Evolutionary conservation across 306 rosid species (phyloP).

Genomic region (Leucaena leucocephala): DNA sequence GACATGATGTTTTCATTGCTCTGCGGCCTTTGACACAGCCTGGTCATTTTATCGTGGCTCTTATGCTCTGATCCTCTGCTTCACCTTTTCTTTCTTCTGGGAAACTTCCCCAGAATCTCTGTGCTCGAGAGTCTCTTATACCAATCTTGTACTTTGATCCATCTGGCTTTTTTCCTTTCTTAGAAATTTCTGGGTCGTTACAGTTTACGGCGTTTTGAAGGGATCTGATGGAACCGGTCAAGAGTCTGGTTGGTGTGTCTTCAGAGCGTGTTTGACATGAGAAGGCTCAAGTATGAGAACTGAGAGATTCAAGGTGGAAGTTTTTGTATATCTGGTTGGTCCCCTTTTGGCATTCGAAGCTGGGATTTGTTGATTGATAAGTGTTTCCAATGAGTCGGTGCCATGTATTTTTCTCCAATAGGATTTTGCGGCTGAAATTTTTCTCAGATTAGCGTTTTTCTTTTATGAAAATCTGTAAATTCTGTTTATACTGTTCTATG

Average conservation of each 20-base stretch:
- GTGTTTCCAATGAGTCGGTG: neutral
- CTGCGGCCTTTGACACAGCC: neutral
- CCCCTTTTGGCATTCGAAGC: neutral
- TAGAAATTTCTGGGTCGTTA: slow-evolving; percentile 13
- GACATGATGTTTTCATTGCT: neutral
- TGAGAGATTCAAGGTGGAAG: neutral
- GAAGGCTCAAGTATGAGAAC: neutral
- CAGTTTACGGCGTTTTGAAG: slow-evolving; percentile 27
- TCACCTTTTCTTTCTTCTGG: neutral
- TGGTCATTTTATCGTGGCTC: slow-evolving; percentile 18
- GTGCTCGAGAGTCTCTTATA: neutral
- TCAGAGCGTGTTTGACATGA: neutral
- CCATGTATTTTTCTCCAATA: slow-evolving; percentile 17
- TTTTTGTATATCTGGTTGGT: neutral
- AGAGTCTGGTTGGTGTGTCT: neutral
- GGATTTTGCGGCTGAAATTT: slow-evolving; percentile 27
- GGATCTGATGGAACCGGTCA: slow-evolving; percentile 25
- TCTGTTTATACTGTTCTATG: neutral
- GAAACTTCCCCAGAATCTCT: slow-evolving; percentile 43
- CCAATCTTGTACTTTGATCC: neutral
- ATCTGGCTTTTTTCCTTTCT: slow-evolving; percentile 2
- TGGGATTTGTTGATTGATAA: neutral
- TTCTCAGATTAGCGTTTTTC: slow-evolving; percentile 19
- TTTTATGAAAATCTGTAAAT: slow-evolving; percentile 1
- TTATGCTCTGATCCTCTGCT: neutral